Evolutionary conservation across 352 stramenopile species (phyloP).

Genomic region (Globisporangium radiosum): DNA sequence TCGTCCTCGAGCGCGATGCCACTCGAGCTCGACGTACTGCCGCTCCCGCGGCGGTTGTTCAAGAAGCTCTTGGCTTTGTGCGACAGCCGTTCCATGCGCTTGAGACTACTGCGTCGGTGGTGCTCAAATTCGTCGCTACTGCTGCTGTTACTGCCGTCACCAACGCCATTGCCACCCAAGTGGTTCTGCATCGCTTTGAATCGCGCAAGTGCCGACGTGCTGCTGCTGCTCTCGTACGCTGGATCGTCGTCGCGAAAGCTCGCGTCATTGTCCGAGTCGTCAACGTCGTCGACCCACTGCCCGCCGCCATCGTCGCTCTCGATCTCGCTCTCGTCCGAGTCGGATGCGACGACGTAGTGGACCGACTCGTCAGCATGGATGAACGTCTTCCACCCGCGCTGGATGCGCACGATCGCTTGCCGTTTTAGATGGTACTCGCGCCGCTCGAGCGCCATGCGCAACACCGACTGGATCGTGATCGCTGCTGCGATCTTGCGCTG

Average conservation of each 20-base stretch:
- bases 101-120: conserved; percentile 36
- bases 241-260: conserved; percentile 41
- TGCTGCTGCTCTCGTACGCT: conserved; percentile 12
- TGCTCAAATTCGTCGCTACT: conserved; percentile 6
- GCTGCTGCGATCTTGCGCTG: conserved; percentile 55
- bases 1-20: conserved; percentile 76
- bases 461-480: conserved; percentile 77
- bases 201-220: conserved; percentile 49
- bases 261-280: conserved; percentile 44
- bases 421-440: conserved; percentile 69
- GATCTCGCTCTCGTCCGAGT: conserved; percentile 24
- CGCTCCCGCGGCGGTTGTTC: conserved; percentile 48
- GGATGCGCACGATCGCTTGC: conserved; percentile 63
- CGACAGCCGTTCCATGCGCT: conserved; percentile 71
- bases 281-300: conserved; percentile 42
- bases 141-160: conserved; percentile 6
- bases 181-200: conserved; percentile 60
- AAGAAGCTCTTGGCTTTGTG: conserved; percentile 67
- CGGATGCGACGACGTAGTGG: conserved; percentile 21
- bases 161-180: conserved; percentile 8
- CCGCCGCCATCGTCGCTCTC: conserved; percentile 26
- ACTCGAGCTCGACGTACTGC: conserved; percentile 54
- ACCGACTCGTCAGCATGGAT: conserved; percentile 22
- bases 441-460: conserved; percentile 69
- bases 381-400: conserved; percentile 59